Percentiles rank a stretch among this genome's conserved stretches.
Conservation (phyloP, 176 grass and related monocot genomes). For the barley (Hordeum vulgare) region DNA sequence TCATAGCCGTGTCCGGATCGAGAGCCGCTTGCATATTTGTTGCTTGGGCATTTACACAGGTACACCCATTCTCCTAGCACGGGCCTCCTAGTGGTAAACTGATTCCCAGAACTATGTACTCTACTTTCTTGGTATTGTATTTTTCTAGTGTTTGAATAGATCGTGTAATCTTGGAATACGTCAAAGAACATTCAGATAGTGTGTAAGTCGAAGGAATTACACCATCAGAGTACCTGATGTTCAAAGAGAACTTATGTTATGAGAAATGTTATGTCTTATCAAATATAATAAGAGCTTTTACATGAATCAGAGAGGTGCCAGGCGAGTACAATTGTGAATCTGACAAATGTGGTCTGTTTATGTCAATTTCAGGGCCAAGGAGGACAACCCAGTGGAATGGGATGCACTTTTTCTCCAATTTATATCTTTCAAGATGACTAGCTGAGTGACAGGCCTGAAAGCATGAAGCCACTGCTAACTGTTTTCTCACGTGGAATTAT, state of each 20-base stretch:
- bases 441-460: constrained; percentile 44
- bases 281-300: background rate
- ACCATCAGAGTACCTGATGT: too few species aligned
- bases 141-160: constrained; percentile 40
- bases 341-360: background rate
- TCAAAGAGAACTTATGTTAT: too few species aligned
- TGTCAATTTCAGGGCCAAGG: constrained; percentile 63
- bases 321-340: background rate
- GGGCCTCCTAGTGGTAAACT: too few species aligned
- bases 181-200: constrained; percentile 62
- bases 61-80: too few species aligned
- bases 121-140: too few species aligned
- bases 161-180: constrained; percentile 83
- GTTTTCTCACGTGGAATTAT: constrained; percentile 58
- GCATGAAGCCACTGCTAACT: constrained; percentile 72
- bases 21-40: too few species aligned
- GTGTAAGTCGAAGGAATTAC: constrained; percentile 79
- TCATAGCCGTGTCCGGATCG: too few species aligned
- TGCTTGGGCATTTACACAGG: too few species aligned
- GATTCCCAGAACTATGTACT: too few species aligned
- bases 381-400: constrained; percentile 79
- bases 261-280: constrained; percentile 52
- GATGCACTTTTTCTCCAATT: constrained; percentile 59
- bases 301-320: background rate
- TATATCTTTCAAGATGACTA: constrained; percentile 45